Evolutionary conservation across 805 yeast species (phyloP).

Genomic region (Saccharomycopsis microspora): DNA sequence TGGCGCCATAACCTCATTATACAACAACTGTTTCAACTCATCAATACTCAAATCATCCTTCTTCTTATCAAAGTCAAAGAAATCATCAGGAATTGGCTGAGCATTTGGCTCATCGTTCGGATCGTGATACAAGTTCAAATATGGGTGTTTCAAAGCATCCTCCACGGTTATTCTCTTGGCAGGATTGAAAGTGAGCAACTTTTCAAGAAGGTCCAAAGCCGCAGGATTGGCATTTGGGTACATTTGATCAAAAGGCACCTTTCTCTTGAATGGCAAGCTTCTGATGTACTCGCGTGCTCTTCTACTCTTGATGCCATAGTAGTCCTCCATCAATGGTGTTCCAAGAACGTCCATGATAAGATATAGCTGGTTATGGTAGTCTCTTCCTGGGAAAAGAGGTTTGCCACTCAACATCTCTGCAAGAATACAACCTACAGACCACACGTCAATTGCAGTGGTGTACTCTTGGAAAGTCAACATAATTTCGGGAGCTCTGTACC

Average conservation of each 20-base stretch:
- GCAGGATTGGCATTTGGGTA: conserved; percentile 36
- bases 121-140: conserved; percentile 54
- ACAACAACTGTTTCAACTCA: conserved; percentile 69
- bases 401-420: conserved; percentile 54
- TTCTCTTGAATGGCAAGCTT: conserved; percentile 50
- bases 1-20: conserved; percentile 64
- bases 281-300: conserved; percentile 71
- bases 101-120: conserved; percentile 60
- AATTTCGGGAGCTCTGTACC: conserved; percentile 81
- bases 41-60: conserved; percentile 69
- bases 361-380: conserved; percentile 56
- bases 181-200: conserved; percentile 63
- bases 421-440: conserved; percentile 73
- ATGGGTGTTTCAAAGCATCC: conserved; percentile 68
- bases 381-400: conserved; percentile 69
- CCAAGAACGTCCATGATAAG: conserved; percentile 61
- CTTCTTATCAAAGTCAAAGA: conserved; percentile 78
- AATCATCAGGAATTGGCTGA: conserved; percentile 71
- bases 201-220: conserved; percentile 54
- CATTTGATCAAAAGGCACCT: conserved; percentile 37
- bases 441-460: conserved; percentile 65
- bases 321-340: conserved; percentile 64
- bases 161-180: conserved; percentile 62
- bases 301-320: conserved; percentile 59
- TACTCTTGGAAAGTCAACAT: conserved; percentile 67